These are phyloP conservation scores for Bipolaris bicolor DNA, from an alignment of 2,329 filamentous ascomycete genomes.

Conservation along the genomic window DNA sequence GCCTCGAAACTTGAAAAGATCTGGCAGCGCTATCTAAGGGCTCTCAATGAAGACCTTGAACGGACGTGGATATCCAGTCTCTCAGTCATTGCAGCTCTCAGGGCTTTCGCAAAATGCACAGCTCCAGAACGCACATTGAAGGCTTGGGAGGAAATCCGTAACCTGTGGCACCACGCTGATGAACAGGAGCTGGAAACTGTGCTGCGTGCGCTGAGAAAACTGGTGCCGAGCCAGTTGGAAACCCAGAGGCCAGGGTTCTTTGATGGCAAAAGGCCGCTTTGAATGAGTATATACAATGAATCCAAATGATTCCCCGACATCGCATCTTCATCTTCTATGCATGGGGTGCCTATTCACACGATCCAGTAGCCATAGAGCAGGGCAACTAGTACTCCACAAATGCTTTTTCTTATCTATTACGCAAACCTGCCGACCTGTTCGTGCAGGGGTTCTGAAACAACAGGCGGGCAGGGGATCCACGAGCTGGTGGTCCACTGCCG, in stretches of 20 bases:
- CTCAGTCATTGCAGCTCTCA: constrained; percentile 39
- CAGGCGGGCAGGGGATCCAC: not conserved
- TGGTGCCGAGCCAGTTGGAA: constrained; percentile 26
- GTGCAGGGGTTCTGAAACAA: not conserved
- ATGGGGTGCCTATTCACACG: no score
- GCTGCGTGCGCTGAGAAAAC: constrained; percentile 30
- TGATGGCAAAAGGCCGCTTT: constrained; percentile 3
- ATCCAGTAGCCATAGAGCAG: no score
- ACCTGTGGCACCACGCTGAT: constrained; percentile 45
- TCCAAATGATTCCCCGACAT: not conserved
- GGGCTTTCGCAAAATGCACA: constrained; percentile 68
- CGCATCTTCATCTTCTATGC: no score
- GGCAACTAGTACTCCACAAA: no score
- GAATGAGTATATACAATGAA: not conserved
- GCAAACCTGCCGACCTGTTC: not conserved
- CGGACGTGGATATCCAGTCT: constrained; percentile 39
- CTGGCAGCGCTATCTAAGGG: constrained; percentile 38
- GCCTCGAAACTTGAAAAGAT: constrained; percentile 64
- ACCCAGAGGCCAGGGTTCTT: not conserved
- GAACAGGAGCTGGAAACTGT: constrained; percentile 43
- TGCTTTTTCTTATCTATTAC: not conserved
- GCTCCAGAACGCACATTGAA: constrained; percentile 59
- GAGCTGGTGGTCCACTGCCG: not conserved
- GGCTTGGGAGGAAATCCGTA: constrained; percentile 58
- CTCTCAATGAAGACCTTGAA: constrained; percentile 25